Evolutionary conservation across 345 rosid genomes (phyloP).

Genomic region (Salix exigua): DNA sequence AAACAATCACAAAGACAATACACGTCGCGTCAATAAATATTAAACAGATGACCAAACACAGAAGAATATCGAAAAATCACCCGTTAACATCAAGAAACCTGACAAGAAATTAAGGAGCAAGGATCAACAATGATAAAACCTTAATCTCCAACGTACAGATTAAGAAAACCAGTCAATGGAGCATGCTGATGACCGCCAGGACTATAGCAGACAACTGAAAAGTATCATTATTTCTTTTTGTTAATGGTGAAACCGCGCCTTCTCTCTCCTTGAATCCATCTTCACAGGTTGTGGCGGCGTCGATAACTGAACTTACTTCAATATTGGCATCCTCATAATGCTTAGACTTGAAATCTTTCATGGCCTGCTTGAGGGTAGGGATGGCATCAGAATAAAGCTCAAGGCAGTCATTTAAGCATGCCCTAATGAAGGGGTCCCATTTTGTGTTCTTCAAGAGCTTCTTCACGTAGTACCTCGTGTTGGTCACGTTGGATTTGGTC

Average conservation of each 20-base stretch:
- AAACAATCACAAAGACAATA: neutral
- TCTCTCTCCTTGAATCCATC: slow-evolving; percentile 50
- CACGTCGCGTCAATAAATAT: too few species aligned
- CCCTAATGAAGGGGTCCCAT: slow-evolving; percentile 23
- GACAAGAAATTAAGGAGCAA: too few species aligned
- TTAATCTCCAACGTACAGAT: too few species aligned
- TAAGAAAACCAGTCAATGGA: slow-evolving; percentile 1
- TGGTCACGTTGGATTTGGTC: slow-evolving; percentile 34
- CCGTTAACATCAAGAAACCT: too few species aligned
- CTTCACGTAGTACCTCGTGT: slow-evolving; percentile 27
- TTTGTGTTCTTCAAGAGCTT: slow-evolving; percentile 30
- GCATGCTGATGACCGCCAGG: slow-evolving; percentile 50
- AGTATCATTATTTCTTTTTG: slow-evolving; percentile 32
- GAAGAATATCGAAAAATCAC: too few species aligned
- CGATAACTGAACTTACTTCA: slow-evolving; percentile 42
- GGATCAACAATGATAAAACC: too few species aligned
- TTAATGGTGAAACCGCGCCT: slow-evolving; percentile 39
- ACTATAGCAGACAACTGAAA: slow-evolving; percentile 46
- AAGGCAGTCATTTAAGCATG: slow-evolving; percentile 46
- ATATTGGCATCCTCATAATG: slow-evolving; percentile 42
- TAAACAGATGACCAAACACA: too few species aligned
- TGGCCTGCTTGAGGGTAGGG: slow-evolving; percentile 29
- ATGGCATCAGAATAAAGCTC: slow-evolving; percentile 51
- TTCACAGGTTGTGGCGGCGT: slow-evolving; percentile 53
- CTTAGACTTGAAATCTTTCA: slow-evolving; percentile 32